These are phyloP conservation scores for Botrytis galanthina DNA, from an alignment of 2,329 filamentous ascomycete genomes.

Conservation along the genomic window DNA sequence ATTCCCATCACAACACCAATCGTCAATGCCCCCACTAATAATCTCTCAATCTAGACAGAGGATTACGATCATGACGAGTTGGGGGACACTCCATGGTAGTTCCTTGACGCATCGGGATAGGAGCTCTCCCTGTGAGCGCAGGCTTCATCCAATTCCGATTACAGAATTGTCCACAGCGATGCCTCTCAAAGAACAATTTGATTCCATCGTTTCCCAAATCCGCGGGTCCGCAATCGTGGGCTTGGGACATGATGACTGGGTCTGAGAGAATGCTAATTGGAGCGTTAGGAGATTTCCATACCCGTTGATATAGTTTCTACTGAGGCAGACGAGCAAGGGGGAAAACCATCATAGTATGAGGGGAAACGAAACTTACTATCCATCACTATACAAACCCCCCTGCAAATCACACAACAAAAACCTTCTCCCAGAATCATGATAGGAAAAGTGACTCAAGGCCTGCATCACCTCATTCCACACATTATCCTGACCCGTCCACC, in stretches of 20 bases:
- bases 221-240: conserved; percentile 9
- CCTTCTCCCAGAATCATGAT: conserved; percentile 5
- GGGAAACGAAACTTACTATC: not conserved
- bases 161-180: conserved; percentile 19
- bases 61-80: not conserved
- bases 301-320: not conserved
- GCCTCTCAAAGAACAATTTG: conserved; percentile 9
- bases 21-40: not conserved
- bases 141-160: conserved; percentile 7
- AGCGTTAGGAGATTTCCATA: not conserved
- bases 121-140: not conserved
- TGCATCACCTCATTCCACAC: conserved; percentile 18
- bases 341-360: too few species aligned
- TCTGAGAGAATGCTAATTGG: conserved; percentile 14
- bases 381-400: conserved; percentile 18
- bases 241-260: conserved; percentile 19
- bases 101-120: conserved; percentile 2
- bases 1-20: not conserved
- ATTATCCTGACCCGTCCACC: not conserved
- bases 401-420: conserved; percentile 22
- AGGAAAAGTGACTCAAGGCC: conserved; percentile 22
- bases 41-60: not conserved
- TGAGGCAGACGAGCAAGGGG: not conserved
- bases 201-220: conserved; percentile 21
- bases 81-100: not conserved